Percentiles rank a stretch among this genome's conserved stretches.
Conservation (phyloP, 441 rosid genomes). For the Gossypium armourianum region DNA sequence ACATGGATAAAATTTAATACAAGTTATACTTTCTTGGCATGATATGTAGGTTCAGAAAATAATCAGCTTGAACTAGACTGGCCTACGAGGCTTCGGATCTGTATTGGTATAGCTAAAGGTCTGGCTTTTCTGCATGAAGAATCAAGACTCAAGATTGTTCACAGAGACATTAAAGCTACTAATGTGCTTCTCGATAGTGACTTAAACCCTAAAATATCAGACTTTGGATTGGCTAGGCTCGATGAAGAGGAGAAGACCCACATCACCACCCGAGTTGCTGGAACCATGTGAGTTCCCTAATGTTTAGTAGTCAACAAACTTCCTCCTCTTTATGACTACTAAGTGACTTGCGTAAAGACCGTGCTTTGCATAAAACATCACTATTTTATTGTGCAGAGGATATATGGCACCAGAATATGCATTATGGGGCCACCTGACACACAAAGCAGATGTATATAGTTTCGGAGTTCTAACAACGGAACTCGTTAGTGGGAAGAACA, state of each 20-base stretch:
- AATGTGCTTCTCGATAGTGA: slow-evolving; percentile 41
- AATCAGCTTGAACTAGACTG: slow-evolving; percentile 38
- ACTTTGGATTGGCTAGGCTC: slow-evolving; percentile 59
- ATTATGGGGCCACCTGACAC: slow-evolving; percentile 48
- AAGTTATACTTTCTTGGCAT: slow-evolving; percentile 4
- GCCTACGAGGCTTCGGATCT: slow-evolving; percentile 41
- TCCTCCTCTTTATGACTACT: not conserved
- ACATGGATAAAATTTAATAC: not conserved
- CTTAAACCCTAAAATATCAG: slow-evolving; percentile 55
- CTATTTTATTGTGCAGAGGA: slow-evolving; percentile 15
- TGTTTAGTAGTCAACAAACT: not conserved
- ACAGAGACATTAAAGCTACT: slow-evolving; percentile 61
- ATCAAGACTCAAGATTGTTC: slow-evolving; percentile 51
- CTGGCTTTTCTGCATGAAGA: slow-evolving; percentile 55
- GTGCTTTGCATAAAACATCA: slow-evolving; percentile 1
- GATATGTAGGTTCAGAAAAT: slow-evolving; percentile 32
- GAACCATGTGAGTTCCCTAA: slow-evolving; percentile 39
- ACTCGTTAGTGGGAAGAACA: slow-evolving; percentile 45
- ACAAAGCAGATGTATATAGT: slow-evolving; percentile 63
- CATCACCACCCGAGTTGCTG: slow-evolving; percentile 55
- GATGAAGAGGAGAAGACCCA: slow-evolving; percentile 47
- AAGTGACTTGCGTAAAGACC: not conserved
- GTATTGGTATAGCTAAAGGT: slow-evolving; percentile 53
- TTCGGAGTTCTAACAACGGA: slow-evolving; percentile 54
- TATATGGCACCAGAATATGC: slow-evolving; percentile 75